A percentile compares a stretch with the other conserved stretches of the same genome.
Evolutionary conservation across 345 rosid genomes (phyloP).

Genomic region (Iberis pinnata): DNA sequence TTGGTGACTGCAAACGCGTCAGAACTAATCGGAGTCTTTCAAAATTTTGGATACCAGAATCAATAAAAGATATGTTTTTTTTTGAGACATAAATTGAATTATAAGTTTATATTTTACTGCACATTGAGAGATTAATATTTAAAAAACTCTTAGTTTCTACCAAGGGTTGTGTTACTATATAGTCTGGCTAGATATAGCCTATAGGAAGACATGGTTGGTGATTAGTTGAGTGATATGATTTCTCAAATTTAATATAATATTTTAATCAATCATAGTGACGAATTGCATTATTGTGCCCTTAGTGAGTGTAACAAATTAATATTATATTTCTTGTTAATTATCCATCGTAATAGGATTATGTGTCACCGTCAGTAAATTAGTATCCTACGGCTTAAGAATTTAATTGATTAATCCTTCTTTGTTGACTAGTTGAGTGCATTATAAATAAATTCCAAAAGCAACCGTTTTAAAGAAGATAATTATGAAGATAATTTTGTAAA

Average conservation of each 20-base stretch:
- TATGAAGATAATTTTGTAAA: neutral
- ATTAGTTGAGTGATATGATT: constrained; percentile 17
- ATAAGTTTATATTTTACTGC: no score
- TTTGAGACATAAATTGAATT: neutral
- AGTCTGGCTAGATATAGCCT: neutral
- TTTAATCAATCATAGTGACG: constrained; percentile 13
- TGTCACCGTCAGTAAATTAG: constrained; percentile 20
- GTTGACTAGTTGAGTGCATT: constrained; percentile 22
- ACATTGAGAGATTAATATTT: no score
- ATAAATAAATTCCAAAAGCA: neutral
- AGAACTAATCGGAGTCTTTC: no score
- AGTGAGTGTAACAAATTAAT: constrained; percentile 18
- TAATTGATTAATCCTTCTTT: constrained; percentile 17
- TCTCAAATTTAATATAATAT: neutral
- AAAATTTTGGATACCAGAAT: no score
- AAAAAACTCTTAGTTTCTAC: neutral
- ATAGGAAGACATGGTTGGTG: constrained; percentile 15
- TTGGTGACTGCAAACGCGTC: no score
- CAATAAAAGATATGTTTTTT: no score
- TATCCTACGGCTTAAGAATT: constrained; percentile 13
- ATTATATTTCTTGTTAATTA: constrained; percentile 3
- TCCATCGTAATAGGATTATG: constrained; percentile 14
- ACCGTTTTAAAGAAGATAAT: constrained; percentile 9
- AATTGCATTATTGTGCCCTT: constrained; percentile 28
- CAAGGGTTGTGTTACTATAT: constrained; percentile 5